Conservation (phyloP, 768 basidiomycete genomes). For the Xerocomus potaroensis region DNA sequence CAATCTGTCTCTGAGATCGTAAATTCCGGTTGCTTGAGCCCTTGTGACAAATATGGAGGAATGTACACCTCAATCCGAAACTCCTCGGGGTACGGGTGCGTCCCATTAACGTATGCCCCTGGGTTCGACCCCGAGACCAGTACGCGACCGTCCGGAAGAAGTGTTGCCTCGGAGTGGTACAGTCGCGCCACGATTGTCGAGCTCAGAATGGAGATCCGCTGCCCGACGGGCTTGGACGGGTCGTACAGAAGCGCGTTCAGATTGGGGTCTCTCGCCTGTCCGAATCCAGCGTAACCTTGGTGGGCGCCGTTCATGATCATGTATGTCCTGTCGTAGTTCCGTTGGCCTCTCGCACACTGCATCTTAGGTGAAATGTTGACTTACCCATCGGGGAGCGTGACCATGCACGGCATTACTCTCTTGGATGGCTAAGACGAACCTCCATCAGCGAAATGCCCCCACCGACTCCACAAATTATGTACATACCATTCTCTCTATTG, state of each 20-base stretch:
- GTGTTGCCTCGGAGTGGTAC: slow-evolving; percentile 75
- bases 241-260: slow-evolving; percentile 65
- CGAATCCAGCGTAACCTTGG: slow-evolving; percentile 70
- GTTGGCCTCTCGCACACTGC: not conserved
- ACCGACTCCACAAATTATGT: not conserved
- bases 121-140: slow-evolving; percentile 77
- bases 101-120: slow-evolving; percentile 41
- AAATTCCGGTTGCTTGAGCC: slow-evolving; percentile 58
- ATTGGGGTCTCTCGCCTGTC: slow-evolving; percentile 61
- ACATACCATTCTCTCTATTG: slow-evolving; percentile 73
- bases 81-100: slow-evolving; percentile 61
- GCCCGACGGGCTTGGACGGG: slow-evolving; percentile 51
- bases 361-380: not conserved
- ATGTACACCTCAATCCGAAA: slow-evolving; percentile 78
- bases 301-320: slow-evolving; percentile 73
- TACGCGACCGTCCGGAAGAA: slow-evolving; percentile 72
- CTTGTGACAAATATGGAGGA: slow-evolving; percentile 77
- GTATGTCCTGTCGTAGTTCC: slow-evolving; percentile 52
- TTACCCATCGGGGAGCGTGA: slow-evolving; percentile 48
- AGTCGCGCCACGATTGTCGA: slow-evolving; percentile 68
- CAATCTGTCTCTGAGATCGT: slow-evolving; percentile 59
- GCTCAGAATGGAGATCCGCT: slow-evolving; percentile 63
- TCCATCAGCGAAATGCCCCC: not conserved
- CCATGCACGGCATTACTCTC: slow-evolving; percentile 77
- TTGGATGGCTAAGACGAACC: slow-evolving; percentile 52